Evolutionary conservation across 1,284 basidiomycete genomes (phyloP).

Genomic region (Naganishia cerealis): DNA sequence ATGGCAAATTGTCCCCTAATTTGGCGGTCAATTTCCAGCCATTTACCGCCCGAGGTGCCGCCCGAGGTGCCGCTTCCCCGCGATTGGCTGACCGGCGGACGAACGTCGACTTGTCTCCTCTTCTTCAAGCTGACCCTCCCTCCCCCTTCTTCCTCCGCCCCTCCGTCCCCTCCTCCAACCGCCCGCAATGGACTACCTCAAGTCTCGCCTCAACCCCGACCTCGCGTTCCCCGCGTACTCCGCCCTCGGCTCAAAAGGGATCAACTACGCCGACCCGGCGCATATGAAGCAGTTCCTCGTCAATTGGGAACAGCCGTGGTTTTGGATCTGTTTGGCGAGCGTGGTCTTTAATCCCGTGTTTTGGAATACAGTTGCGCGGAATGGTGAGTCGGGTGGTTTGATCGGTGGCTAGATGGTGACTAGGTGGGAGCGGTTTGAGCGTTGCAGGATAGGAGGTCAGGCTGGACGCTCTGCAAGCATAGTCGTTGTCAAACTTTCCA

Average conservation of each 20-base stretch:
- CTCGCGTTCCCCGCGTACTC: conserved; percentile 4
- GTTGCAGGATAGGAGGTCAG: no score
- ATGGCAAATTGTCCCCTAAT: background rate
- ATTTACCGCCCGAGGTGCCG: no score
- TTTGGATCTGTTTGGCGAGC: conserved; percentile 65
- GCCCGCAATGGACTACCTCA: conserved; percentile 25
- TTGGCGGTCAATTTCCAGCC: no score
- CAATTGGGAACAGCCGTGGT: conserved; percentile 65
- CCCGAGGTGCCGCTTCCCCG: background rate
- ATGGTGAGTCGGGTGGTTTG: conserved; percentile 63
- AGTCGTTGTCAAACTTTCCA: no score
- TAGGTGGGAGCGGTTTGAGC: no score
- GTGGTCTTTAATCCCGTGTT: conserved; percentile 87
- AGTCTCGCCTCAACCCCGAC: conserved; percentile 17
- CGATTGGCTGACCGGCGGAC: conserved; percentile 5
- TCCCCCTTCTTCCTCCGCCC: background rate
- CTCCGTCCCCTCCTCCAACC: background rate
- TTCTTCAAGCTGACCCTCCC: background rate
- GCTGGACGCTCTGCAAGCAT: no score
- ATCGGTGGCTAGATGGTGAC: background rate
- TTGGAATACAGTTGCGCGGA: conserved; percentile 92
- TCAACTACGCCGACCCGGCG: conserved; percentile 11
- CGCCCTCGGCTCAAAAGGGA: background rate
- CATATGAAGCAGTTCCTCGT: conserved; percentile 46
- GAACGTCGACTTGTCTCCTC: background rate